These are phyloP conservation scores for Xylaria sp. DNA, from an alignment of 2,329 filamentous ascomycete species.

Conservation along the genomic window DNA sequence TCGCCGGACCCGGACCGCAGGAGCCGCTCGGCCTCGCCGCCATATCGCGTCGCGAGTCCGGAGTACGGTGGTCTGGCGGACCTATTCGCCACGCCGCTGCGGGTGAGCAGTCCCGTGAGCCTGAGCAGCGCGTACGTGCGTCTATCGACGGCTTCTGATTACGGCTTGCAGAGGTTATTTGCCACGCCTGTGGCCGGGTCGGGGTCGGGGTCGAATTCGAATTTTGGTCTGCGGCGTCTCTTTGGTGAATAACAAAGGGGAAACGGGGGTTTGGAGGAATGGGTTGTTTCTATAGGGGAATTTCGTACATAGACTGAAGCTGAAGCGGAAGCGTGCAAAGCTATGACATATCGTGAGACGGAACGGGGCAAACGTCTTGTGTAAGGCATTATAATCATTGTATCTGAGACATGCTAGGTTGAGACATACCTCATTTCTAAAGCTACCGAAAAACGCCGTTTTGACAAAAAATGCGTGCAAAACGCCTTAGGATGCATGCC, in stretches of 20 bases:
- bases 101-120: constrained; percentile 15
- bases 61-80: constrained; percentile 29
- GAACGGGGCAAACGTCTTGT: constrained; percentile 10
- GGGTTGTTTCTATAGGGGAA: not conserved
- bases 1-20: constrained; percentile 14
- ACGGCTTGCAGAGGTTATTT: constrained; percentile 27
- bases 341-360: constrained; percentile 12
- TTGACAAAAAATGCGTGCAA: constrained; percentile 7
- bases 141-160: constrained; percentile 16
- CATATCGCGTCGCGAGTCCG: constrained; percentile 8
- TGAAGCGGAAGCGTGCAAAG: not conserved
- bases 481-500: constrained; percentile 17
- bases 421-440: constrained; percentile 21
- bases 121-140: constrained; percentile 9
- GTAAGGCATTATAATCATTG: constrained; percentile 13
- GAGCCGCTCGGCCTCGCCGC: constrained; percentile 15
- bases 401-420: constrained; percentile 20
- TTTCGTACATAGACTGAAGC: constrained; percentile 18
- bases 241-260: constrained; percentile 24
- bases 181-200: constrained; percentile 10
- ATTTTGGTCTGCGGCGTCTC: constrained; percentile 28
- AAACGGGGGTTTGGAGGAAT: not conserved
- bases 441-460: constrained; percentile 11
- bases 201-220: constrained; percentile 31
- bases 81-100: constrained; percentile 21